phyloP scores from a whole-genome alignment of 768 basidiomycete species.

The Kwoniella newhampshirensis region DNA sequence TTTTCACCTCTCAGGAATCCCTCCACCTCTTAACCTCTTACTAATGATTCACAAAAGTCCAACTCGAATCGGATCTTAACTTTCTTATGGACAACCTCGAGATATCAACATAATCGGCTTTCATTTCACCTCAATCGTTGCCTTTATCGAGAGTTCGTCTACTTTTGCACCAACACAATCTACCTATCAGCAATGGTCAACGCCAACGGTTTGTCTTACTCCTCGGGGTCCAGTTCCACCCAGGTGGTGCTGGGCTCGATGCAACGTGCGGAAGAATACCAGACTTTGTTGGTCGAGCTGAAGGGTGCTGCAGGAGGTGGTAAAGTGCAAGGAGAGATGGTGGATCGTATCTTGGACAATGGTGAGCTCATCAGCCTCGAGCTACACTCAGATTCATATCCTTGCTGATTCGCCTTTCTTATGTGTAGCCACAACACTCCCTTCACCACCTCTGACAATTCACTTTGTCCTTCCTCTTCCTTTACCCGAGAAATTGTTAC shows the following conservation, averaged over 20 bases:
- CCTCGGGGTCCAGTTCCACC: slow-evolving; percentile 6
- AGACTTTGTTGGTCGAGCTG: slow-evolving; percentile 32
- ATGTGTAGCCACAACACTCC: slow-evolving; percentile 43
- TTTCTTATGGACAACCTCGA: too few species aligned
- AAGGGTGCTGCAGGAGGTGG: slow-evolving; percentile 26
- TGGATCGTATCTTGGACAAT: slow-evolving; percentile 49
- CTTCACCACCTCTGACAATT: slow-evolving; percentile 36
- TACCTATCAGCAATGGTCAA: slow-evolving; percentile 7
- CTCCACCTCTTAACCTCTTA: too few species aligned
- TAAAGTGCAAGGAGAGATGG: slow-evolving; percentile 50
- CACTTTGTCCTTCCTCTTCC: slow-evolving; percentile 49
- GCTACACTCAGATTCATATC: neutral
- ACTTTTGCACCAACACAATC: neutral
- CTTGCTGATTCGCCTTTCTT: neutral
- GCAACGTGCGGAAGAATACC: slow-evolving; percentile 49
- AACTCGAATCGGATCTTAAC: too few species aligned
- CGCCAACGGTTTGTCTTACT: slow-evolving; percentile 13
- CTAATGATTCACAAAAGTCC: too few species aligned
- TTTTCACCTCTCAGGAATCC: too few species aligned
- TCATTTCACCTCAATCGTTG: too few species aligned
- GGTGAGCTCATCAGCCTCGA: slow-evolving; percentile 36
- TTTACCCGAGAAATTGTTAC: slow-evolving; percentile 31
- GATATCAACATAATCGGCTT: too few species aligned
- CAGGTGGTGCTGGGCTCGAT: slow-evolving; percentile 53
- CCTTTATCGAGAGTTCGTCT: too few species aligned